Evolutionary conservation across 192 early-diverging fungal genomes (phyloP).

Genomic region (Anaeromyces robustus): DNA sequence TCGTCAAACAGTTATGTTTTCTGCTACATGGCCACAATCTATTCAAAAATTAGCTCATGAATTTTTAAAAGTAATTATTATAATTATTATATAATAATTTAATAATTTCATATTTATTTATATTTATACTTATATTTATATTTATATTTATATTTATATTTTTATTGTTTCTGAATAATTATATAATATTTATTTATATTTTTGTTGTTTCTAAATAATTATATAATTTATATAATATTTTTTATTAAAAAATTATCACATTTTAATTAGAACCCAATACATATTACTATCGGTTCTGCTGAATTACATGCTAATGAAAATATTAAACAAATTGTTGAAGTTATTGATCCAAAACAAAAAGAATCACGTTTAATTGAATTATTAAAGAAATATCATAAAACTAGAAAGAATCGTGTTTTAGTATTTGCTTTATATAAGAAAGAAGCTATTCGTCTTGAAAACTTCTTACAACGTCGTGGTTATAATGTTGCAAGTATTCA

Average conservation of each 20-base stretch:
- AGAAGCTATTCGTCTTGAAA: conserved; percentile 73
- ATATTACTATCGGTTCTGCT: conserved; percentile 72
- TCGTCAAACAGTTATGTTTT: conserved; percentile 88
- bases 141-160: too few relatives aligned
- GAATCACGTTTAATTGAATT: conserved; percentile 57
- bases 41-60: conserved; percentile 73
- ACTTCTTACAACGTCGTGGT: conserved; percentile 50
- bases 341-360: conserved; percentile 63
- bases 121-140: too few relatives aligned
- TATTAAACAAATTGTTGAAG: conserved; percentile 81
- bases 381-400: conserved; percentile 68
- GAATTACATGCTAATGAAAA: conserved; percentile 75
- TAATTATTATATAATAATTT: too few relatives aligned
- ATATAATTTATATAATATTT: too few relatives aligned
- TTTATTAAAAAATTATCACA: too few relatives aligned
- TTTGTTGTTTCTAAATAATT: too few relatives aligned
- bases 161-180: too few relatives aligned
- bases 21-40: conserved; percentile 82
- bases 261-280: conserved; percentile 34
- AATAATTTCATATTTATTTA: too few relatives aligned
- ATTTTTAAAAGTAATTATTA: conserved; percentile 35
- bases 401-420: conserved; percentile 70
- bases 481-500: conserved; percentile 77
- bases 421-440: conserved; percentile 96
- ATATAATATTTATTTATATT: too few relatives aligned